phyloP scores from a whole-genome alignment of 768 basidiomycete species.

The Pulveroboletus sp. region DNA sequence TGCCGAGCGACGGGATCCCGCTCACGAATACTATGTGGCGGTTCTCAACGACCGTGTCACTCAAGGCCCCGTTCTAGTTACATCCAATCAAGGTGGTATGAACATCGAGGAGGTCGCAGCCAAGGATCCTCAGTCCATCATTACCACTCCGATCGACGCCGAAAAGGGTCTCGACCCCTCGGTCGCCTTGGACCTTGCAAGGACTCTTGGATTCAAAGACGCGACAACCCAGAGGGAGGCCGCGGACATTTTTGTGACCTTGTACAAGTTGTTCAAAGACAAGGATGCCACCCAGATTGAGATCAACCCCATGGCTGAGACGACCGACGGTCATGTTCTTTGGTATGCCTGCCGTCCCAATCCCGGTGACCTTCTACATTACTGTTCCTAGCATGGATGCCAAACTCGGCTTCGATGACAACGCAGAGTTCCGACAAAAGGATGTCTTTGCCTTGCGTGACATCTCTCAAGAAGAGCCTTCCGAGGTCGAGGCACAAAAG shows the following conservation, averaged over 20 bases:
- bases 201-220: constrained; percentile 84
- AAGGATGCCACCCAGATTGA: constrained; percentile 99
- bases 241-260: constrained; percentile 88
- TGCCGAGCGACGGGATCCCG: constrained; percentile 88
- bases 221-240: constrained; percentile 75
- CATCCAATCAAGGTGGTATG: constrained; percentile 96
- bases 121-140: constrained; percentile 91
- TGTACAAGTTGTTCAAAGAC: constrained; percentile 97
- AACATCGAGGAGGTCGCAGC: constrained; percentile 99
- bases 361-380: background rate
- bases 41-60: constrained; percentile 91
- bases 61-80: constrained; percentile 89
- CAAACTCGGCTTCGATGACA: constrained; percentile 99
- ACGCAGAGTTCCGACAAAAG: constrained; percentile 95
- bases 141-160: constrained; percentile 90
- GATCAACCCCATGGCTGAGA: constrained; percentile 97
- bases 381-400: constrained; percentile 85
- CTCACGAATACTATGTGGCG: constrained; percentile 98
- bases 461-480: constrained; percentile 91
- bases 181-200: constrained; percentile 76
- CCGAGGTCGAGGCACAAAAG: constrained; percentile 97
- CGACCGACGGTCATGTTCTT: constrained; percentile 86
- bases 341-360: constrained; percentile 58
- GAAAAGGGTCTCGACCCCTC: constrained; percentile 72
- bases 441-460: constrained; percentile 90